These are phyloP conservation scores for Fusarium chaquense DNA, from an alignment of 2,329 filamentous ascomycete species.

Conservation along the genomic window DNA sequence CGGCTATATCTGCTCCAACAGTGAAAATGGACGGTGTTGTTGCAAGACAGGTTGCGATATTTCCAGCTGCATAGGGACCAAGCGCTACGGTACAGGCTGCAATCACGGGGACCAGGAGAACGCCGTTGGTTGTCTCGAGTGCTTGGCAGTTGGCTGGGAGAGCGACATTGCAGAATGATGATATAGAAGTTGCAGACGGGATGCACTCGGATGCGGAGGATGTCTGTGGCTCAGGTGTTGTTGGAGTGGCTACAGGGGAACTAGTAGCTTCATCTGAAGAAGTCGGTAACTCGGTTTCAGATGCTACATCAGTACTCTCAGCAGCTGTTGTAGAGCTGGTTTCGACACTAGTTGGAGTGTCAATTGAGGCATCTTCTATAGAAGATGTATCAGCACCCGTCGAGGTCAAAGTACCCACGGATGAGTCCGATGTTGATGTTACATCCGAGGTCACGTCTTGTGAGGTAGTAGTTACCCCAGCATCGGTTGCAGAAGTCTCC, in stretches of 20 bases:
- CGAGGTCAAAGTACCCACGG: too few relatives aligned
- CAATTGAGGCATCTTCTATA: background rate
- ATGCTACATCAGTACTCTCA: background rate
- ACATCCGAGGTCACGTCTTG: too few relatives aligned
- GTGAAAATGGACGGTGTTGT: background rate
- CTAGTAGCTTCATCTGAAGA: background rate
- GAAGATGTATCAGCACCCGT: background rate
- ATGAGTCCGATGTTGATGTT: too few relatives aligned
- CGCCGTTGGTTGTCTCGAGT: background rate
- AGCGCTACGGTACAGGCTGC: background rate
- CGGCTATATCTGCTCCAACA: background rate
- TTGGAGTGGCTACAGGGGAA: background rate
- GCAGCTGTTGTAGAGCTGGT: background rate
- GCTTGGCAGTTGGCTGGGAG: background rate
- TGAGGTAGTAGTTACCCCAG: too few relatives aligned
- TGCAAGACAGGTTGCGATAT: background rate
- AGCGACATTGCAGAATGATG: background rate
- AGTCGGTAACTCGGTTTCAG: background rate
- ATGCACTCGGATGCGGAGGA: slow-evolving; percentile 6
- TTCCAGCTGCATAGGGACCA: background rate
- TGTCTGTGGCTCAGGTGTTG: background rate
- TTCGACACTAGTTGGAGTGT: background rate
- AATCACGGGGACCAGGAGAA: background rate
- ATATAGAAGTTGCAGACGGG: background rate
- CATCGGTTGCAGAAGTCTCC: background rate